Evolutionary conservation across 352 stramenopile genomes (phyloP), one percentile per base, ranked within the genome.

Genomic region (Pythium insidiosum): DNA sequence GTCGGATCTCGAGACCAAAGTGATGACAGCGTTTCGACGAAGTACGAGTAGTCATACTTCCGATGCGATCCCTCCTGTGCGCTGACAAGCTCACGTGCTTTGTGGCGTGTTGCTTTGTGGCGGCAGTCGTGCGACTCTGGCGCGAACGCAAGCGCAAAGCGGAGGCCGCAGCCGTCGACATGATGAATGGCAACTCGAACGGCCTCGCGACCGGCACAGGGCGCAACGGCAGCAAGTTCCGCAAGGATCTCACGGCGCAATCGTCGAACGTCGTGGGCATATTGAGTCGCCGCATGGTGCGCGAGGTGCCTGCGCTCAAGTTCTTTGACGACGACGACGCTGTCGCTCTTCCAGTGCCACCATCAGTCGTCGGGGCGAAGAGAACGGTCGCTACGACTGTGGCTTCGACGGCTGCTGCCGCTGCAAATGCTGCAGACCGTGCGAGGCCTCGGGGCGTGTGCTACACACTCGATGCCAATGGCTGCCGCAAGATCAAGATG

Each of bases 401-500:
- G 22, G 12, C n/a, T 36, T 10, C 25, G 22, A 5, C 39, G 45
- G 6, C 22, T 13, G 26, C 38, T 16, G 4, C 53, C 15, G 26
- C 40, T 16, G n/a, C 41, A 2, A 20, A 16, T 0, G 9, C 21
- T 0, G 22, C 39, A 4, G 33, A 33, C 2, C 47, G 56, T 19
- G 39, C 52, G 1, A 75, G 46, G 1, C 70, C 70, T 2, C 61
- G 67, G 20, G 78, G 78, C 1, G 74, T 90, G 5, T 90, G 78
- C 57, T 90, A 90, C 39, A 88, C 73, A 19, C 41, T 87, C 5
- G 70, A 86, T 30, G 45, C 59, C 0, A 65, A 64, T 34, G 78
- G 78, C 2, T 84, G 72, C 15, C 70, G 78, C 1, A 57, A 62
- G 13, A 84, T 85, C 53, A 90, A 90, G 37, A 85, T 86, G 66